These are phyloP conservation scores for Ascochyta koolunga DNA, from an alignment of 2,329 filamentous ascomycete species.

Conservation along the genomic window DNA sequence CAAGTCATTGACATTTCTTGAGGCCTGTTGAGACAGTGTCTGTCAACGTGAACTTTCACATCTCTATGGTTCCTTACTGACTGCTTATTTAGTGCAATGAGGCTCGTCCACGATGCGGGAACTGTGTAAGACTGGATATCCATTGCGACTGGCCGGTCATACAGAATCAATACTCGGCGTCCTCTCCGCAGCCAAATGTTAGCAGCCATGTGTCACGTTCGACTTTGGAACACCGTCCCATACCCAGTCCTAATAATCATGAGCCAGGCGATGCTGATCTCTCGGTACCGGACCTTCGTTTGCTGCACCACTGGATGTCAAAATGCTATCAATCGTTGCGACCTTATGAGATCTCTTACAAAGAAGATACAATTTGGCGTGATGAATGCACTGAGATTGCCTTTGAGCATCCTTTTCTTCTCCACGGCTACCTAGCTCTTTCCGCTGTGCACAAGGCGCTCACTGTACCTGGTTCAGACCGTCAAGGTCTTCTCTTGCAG, in stretches of 20 bases:
- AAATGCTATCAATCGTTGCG: slow-evolving; percentile 29
- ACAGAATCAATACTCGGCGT: slow-evolving; percentile 23
- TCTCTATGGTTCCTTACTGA: not conserved
- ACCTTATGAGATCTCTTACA: slow-evolving; percentile 15
- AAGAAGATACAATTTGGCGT: slow-evolving; percentile 24
- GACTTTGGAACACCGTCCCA: not conserved
- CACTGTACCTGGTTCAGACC: slow-evolving; percentile 24
- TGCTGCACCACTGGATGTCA: slow-evolving; percentile 40
- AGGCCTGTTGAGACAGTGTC: not conserved
- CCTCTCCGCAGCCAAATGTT: slow-evolving; percentile 25
- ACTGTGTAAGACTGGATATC: slow-evolving; percentile 40
- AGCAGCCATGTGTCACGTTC: slow-evolving; percentile 11
- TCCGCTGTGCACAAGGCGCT: slow-evolving; percentile 38
- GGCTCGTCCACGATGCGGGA: slow-evolving; percentile 36
- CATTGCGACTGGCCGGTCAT: slow-evolving; percentile 35
- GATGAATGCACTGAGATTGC: slow-evolving; percentile 30
- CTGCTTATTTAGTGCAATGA: slow-evolving; percentile 37
- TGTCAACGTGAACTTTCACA: not conserved
- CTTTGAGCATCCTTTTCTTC: slow-evolving; percentile 37
- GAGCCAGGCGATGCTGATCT: slow-evolving; percentile 22
- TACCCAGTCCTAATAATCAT: not conserved
- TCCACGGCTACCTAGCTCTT: slow-evolving; percentile 38
- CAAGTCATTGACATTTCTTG: not conserved
- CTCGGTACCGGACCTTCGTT: slow-evolving; percentile 33
- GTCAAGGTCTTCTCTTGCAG: slow-evolving; percentile 31